Percentiles rank a stretch among this genome's conserved stretches.
Evolutionary conservation across 208 protist species (phyloP).

Genomic region (Leishmania amazonensis): DNA sequence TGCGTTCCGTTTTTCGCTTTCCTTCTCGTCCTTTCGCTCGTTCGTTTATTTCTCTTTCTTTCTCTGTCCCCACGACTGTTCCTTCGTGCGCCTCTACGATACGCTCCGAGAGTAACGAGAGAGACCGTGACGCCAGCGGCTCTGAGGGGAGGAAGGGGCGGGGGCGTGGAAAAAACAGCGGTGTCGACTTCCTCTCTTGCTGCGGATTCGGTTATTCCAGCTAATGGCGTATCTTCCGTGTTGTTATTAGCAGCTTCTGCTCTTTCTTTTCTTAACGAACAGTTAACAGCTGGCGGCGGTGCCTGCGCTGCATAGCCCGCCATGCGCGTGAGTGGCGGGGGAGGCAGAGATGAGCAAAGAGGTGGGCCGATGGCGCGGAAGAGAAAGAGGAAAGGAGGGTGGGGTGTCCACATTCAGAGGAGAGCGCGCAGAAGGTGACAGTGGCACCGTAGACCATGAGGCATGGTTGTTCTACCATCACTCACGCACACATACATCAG

Average conservation of each 20-base stretch:
- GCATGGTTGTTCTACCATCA: neutral
- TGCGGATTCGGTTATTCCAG: neutral
- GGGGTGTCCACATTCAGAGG: neutral
- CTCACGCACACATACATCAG: neutral
- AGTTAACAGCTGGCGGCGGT: neutral
- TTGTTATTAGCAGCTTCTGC: neutral
- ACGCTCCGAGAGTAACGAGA: neutral
- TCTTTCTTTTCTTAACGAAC: neutral
- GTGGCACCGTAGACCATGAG: neutral
- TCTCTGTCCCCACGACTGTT: neutral
- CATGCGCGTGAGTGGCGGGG: neutral
- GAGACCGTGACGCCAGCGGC: neutral
- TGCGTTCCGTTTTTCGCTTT: neutral
- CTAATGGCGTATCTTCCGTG: neutral
- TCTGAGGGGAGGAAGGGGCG: neutral
- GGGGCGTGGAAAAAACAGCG: neutral
- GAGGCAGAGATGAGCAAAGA: constrained; percentile 1
- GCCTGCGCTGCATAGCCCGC: neutral
- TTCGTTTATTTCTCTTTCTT: neutral
- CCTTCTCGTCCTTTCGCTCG: neutral
- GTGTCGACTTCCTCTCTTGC: neutral
- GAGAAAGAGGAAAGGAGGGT: neutral
- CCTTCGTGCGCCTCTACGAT: neutral
- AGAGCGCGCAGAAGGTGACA: neutral
- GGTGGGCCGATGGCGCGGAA: neutral